A percentile compares a stretch with the other conserved stretches of the same genome.
Conservation (phyloP, 495 filamentous ascomycete genomes). For the Penicillium alfredii region DNA sequence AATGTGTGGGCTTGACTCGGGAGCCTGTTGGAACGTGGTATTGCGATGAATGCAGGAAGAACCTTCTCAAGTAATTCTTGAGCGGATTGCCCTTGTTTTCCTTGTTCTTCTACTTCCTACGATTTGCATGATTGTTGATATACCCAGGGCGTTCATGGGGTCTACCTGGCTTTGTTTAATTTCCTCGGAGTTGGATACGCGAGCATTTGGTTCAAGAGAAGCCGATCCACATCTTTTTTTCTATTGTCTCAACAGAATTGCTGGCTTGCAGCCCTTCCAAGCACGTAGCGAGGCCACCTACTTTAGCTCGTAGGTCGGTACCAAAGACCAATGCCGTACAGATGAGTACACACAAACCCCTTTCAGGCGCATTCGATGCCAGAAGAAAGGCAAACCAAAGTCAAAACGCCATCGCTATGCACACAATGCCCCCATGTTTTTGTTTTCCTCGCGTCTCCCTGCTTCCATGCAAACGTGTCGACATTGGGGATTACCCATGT, state of each 20-base stretch:
- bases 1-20: constrained; percentile 79
- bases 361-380: no score
- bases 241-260: no score
- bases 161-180: no score
- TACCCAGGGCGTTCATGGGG: constrained; percentile 16
- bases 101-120: constrained; percentile 2
- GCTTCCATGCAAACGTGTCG: constrained; percentile 13
- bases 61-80: constrained; percentile 44
- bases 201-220: no score
- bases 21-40: constrained; percentile 92
- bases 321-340: no score
- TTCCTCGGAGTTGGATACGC: no score
- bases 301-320: no score
- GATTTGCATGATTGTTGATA: constrained; percentile 11
- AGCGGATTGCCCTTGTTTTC: no score
- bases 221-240: no score
- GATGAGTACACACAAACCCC: no score
- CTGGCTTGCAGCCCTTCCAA: no score
- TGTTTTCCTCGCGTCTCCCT: constrained; percentile 2
- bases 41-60: constrained; percentile 73
- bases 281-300: no score
- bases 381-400: constrained; percentile 18
- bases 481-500: constrained; percentile 4
- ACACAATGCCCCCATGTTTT: constrained; percentile 13
- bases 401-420: constrained; percentile 43